Evolutionary conservation across 768 basidiomycete species (phyloP).

Genomic region (Ramaria sp.): DNA sequence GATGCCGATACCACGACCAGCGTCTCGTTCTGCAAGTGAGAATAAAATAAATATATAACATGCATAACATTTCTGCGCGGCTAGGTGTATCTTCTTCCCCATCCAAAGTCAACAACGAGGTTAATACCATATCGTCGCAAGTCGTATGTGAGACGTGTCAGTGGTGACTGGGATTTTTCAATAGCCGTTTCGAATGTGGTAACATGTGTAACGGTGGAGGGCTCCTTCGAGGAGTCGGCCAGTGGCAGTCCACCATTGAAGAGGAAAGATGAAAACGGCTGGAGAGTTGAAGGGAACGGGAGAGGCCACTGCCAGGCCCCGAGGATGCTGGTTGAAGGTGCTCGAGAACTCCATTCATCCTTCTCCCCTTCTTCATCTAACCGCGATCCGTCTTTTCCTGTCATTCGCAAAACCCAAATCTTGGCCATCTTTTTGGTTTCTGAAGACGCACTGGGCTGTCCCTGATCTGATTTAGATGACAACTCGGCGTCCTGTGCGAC

Average conservation of each 20-base stretch:
- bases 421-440: background rate
- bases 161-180: background rate
- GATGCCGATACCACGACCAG: too few relatives aligned
- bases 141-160: constrained; percentile 49
- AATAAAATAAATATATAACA: too few relatives aligned
- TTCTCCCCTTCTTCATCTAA: background rate
- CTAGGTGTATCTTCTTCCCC: constrained; percentile 27
- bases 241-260: background rate
- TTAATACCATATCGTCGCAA: constrained; percentile 62
- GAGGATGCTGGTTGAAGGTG: background rate
- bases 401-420: background rate
- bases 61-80: background rate
- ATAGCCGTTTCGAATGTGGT: background rate
- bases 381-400: background rate
- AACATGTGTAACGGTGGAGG: too few relatives aligned
- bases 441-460: too few relatives aligned
- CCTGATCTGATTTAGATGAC: background rate
- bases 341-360: background rate
- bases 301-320: background rate
- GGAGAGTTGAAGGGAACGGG: background rate
- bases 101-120: constrained; percentile 64
- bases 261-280: background rate
- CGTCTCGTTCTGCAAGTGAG: too few relatives aligned
- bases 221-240: too few relatives aligned
- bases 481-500: background rate